These are phyloP conservation scores for Lactifluus piperatus DNA, from an alignment of 768 basidiomycete genomes.

Conservation along the genomic window DNA sequence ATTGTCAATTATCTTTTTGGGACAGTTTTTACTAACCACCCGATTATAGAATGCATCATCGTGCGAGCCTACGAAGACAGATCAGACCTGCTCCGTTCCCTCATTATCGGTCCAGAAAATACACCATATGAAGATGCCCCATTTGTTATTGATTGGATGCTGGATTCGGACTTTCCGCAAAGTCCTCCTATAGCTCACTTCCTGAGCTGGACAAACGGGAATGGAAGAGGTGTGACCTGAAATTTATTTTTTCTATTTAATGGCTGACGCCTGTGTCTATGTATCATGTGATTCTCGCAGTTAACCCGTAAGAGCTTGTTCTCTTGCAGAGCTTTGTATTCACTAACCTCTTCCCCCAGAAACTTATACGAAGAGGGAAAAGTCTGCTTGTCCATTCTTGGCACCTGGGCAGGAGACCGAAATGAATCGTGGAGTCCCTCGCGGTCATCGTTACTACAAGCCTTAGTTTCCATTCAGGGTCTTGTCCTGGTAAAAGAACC, in stretches of 20 bases:
- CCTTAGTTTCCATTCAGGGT: constrained; percentile 90
- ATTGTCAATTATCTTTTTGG: constrained; percentile 26
- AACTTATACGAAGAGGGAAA: constrained; percentile 96
- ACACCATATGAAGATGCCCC: constrained; percentile 95
- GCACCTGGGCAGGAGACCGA: constrained; percentile 87
- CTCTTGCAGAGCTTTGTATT: not conserved
- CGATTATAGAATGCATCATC: constrained; percentile 65
- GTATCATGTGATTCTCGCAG: constrained; percentile 27
- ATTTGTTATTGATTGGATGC: constrained; percentile 90
- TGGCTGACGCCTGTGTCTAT: not conserved
- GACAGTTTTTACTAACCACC: not conserved
- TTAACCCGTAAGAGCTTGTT: constrained; percentile 61
- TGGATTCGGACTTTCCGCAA: constrained; percentile 77
- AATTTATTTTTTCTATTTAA: not conserved
- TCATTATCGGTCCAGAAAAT: constrained; percentile 89
- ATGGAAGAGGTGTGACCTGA: constrained; percentile 57
- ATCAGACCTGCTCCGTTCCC: constrained; percentile 72
- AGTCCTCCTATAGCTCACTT: constrained; percentile 85
- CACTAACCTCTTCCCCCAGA: constrained; percentile 28
- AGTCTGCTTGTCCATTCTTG: constrained; percentile 85
- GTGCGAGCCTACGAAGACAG: constrained; percentile 90
- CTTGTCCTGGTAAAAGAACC: constrained; percentile 89
- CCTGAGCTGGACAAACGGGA: constrained; percentile 89
- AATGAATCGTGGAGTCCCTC: constrained; percentile 82
- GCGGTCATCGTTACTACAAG: constrained; percentile 82